Evolutionary conservation across 1,139 yeast species (phyloP), one percentile per base, ranked within the genome.

Genomic region (Scheffersomyces parashehatae): DNA sequence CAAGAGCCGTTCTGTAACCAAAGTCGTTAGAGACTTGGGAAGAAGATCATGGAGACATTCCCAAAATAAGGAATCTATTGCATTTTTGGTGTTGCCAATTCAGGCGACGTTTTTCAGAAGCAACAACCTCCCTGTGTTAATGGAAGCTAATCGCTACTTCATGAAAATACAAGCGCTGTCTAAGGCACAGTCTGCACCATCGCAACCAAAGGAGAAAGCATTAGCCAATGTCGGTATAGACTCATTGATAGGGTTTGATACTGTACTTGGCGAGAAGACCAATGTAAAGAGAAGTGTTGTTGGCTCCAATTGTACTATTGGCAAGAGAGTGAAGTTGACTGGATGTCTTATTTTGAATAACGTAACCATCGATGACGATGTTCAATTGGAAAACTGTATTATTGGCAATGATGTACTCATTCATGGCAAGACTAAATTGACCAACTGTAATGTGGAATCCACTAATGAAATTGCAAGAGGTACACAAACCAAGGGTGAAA

Each of bases 31-130:
- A 56, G 97, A 90, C 58, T 66, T 93, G 48, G 95, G 96, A 3
- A 80, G 98, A 63, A 79, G 96, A 53, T 85, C 97, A 3, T 93
- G 99, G 99, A 80, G 78, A 55, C 97, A 90, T 60, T 73, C 85
- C 0, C 58, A 59, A 7, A 59, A 64, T n/a, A 73, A 75, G 51
- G 88, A 82, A 46, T 78, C 84, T 0, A 78, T 88, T 30, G 84
- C 85, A 3, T 72, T 88, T 52, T 73, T 83, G 49, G 75, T 82
- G 35, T 58, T 88, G 40, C 93, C 95, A 2, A 69, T 75, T 33
- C 78, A 80, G 44, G 81, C 88, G 11, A 73, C 80, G 2, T 90
- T 91, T 57, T 77, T 88, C 53, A 77, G 98, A 54, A 76, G 85
- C 41, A 89, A 89, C 61, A 88, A 84, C 56, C 70, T 88, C 40